Base-by-base conservation (phyloP, 352 stramenopile genomes). In the Globisporangium sylvaticum region DNA sequence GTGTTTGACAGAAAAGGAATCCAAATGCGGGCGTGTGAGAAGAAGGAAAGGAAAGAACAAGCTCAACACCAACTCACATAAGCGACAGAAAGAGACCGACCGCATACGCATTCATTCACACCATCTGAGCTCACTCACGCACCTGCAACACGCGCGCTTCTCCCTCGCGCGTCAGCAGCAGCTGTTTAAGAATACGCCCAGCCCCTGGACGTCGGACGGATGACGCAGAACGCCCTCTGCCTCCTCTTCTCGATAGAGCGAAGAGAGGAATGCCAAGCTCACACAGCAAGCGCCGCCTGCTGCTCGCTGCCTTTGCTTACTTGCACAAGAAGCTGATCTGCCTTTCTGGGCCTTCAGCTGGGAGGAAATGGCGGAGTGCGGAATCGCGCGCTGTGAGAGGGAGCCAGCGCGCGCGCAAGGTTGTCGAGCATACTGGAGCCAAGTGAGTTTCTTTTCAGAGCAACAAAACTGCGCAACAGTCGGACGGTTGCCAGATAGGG, bases 301-400 rank as follows among this genome's bases (percentile, higher is more conserved):
- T 48, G 15, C 15, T 44, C n/a, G 37, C 12, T 44, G 37, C 37
- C 12, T 20, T 48, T 48, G 39, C 39, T 46, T 46, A 5, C 12
- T 39, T 39, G 32, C 32, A 14, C 32, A n/a, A n/a, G 8, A 6
- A 20, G 39, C 39, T 48, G 39, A 48, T 48, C 39, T 48, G 39
- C 39, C 39, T 48, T 48, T 48, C 39, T 48, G 39, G 52, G 52
- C 52, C 20, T 31, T 58, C 52, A 37, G 52, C 52, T 58, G 52
- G 50, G 50, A 57, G 52, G 52, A 32, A 58, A 58, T 58, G 52
- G 52, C 25, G 52, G 52, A 57, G 22, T 32, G 50, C 48, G 24
- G 50, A 42, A 42, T 42, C 34, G 34, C 34, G 34, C 39, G 37
- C 37, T 8, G n/a, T n/a, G 39, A 48, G 39, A 46, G 39, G 52